Conservation (phyloP, 192 early-diverging fungal species). For the Rhizophagus sp. region DNA sequence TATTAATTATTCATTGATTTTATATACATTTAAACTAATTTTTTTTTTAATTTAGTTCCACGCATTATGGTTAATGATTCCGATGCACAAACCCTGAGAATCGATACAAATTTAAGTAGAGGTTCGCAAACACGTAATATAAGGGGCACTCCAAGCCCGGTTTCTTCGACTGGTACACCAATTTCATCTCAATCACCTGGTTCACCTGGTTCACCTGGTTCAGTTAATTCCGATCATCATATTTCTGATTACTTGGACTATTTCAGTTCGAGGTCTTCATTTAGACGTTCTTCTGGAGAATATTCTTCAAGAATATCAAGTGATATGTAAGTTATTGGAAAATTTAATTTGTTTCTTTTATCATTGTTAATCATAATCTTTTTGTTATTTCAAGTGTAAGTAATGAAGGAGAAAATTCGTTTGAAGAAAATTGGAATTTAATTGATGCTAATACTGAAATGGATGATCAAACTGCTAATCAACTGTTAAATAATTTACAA, state of each 20-base stretch:
- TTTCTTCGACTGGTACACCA: neutral
- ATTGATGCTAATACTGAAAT: conserved; percentile 32
- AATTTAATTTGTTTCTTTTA: neutral
- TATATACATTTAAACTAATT: neutral
- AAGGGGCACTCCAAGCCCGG: neutral
- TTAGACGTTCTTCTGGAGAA: conserved; percentile 23
- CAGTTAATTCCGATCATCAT: neutral
- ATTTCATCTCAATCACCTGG: neutral
- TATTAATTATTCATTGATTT: neutral
- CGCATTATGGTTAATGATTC: conserved; percentile 27
- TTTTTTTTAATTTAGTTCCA: conserved; percentile 7
- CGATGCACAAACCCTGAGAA: conserved; percentile 4
- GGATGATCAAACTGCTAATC: conserved; percentile 33
- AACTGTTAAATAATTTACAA: conserved; percentile 24
- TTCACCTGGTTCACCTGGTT: neutral
- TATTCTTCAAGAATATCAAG: conserved; percentile 10
- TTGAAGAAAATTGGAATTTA: neutral
- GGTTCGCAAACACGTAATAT: neutral
- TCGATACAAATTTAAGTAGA: conserved; percentile 7
- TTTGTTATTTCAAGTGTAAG: neutral
- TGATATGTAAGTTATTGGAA: conserved; percentile 5
- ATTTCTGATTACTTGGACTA: conserved; percentile 8
- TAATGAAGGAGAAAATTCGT: conserved; percentile 1
- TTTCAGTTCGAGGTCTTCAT: neutral
- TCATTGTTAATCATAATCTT: neutral